A percentile compares a stretch with the other conserved stretches of the same genome.
Conservation (phyloP, 2,329 filamentous ascomycete species). For the Alternaria tenuissima region DNA sequence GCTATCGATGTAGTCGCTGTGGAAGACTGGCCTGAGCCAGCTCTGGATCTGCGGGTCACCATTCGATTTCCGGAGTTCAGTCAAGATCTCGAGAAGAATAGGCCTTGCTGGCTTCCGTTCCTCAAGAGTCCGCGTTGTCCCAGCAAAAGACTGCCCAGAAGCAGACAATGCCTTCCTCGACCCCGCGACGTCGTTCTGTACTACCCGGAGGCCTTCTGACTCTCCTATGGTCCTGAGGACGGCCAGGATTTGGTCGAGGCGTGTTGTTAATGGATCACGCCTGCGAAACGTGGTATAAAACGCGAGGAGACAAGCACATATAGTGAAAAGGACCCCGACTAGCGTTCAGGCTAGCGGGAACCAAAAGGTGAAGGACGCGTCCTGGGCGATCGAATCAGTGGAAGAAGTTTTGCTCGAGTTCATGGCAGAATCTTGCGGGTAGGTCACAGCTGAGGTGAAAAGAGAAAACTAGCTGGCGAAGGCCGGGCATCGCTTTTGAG, state of each 20-base stretch:
- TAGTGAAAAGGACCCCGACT: neutral
- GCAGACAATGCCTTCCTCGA: neutral
- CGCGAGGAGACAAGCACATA: neutral
- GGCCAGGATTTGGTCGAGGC: neutral
- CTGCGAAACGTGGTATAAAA: neutral
- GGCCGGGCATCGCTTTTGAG: neutral
- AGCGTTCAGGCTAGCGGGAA: neutral
- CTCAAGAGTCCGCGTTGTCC: constrained; percentile 7
- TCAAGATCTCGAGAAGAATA: constrained; percentile 16
- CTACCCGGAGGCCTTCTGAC: neutral
- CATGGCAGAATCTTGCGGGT: neutral
- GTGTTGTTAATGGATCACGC: neutral
- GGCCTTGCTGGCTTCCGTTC: neutral
- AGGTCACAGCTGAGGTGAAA: neutral
- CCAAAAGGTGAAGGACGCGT: neutral
- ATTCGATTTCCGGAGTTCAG: constrained; percentile 9
- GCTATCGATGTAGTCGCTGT: too few relatives aligned
- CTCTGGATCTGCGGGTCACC: constrained; percentile 15
- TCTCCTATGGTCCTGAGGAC: neutral
- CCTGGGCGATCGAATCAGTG: neutral
- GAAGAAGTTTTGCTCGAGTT: neutral
- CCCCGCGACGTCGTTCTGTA: neutral
- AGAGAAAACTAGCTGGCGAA: neutral
- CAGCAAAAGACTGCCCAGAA: neutral
- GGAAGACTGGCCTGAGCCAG: constrained; percentile 16